Evolutionary conservation across 129 eudicot species (phyloP).

Genomic region (Mikania micrantha): DNA sequence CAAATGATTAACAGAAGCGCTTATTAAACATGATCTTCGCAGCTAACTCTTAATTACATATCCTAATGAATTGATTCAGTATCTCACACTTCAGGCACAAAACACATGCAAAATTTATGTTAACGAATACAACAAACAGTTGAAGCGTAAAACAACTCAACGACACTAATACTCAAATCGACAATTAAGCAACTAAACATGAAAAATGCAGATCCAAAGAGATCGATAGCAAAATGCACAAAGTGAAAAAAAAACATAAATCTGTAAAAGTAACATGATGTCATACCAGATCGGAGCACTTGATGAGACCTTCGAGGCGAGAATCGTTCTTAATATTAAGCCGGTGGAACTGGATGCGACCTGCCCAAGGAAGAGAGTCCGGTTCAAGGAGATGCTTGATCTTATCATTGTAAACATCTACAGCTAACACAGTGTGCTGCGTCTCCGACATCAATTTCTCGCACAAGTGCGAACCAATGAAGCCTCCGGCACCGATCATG

Average conservation of each 20-base stretch:
- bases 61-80: background rate
- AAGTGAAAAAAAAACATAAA: background rate
- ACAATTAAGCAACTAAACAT: background rate
- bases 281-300: slow-evolving; percentile 89
- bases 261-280: background rate
- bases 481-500: slow-evolving; percentile 99
- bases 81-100: background rate
- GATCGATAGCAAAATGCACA: no score
- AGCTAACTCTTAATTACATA: no score
- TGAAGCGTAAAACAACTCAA: background rate
- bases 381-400: slow-evolving; percentile 94
- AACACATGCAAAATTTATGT: background rate
- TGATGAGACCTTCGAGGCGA: slow-evolving; percentile 94
- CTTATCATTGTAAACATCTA: slow-evolving; percentile 90
- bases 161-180: background rate
- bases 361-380: slow-evolving; percentile 57
- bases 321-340: slow-evolving; percentile 93
- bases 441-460: slow-evolving; percentile 85
- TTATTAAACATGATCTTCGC: no score
- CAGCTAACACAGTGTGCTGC: slow-evolving; percentile 74
- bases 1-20: no score
- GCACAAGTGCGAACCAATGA: slow-evolving; percentile 96
- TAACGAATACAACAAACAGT: no score
- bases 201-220: no score
- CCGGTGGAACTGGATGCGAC: slow-evolving; percentile 87